These are phyloP conservation scores for Dendrocalamus latiflorus DNA, from an alignment of 202 grass and related monocot species.

Conservation along the genomic window DNA sequence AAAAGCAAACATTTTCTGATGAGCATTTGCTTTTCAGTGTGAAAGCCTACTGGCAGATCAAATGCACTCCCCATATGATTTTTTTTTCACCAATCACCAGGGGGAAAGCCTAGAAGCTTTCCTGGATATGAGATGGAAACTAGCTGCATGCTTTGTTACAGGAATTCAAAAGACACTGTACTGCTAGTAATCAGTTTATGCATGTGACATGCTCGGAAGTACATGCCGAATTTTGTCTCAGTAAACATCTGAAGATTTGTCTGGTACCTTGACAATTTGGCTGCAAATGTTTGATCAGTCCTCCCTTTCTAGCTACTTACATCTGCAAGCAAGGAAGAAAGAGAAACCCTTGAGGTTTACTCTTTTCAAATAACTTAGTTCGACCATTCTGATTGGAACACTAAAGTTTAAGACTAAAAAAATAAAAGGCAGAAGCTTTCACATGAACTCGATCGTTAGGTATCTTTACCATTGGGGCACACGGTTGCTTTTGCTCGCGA, in stretches of 20 bases:
- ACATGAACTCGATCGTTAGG: neutral
- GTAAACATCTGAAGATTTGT: neutral
- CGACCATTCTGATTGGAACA: neutral
- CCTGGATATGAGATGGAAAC: neutral
- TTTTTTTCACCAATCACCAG: neutral
- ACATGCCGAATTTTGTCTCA: neutral
- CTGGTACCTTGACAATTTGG: neutral
- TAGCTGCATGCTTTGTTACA: neutral
- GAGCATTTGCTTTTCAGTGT: neutral
- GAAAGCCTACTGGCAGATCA: neutral
- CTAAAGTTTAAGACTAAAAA: neutral
- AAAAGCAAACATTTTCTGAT: neutral
- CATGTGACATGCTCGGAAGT: neutral
- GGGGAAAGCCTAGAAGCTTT: neutral
- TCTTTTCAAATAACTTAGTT: neutral
- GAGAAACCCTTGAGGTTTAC: neutral
- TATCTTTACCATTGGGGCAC: neutral
- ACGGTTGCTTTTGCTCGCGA: neutral
- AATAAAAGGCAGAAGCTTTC: neutral
- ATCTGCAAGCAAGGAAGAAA: neutral
- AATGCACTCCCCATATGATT: neutral
- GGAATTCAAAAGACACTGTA: neutral
- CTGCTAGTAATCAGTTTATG: neutral
- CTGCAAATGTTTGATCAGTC: neutral
- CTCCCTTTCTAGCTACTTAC: neutral